Base-by-base conservation (phyloP, 192 early-diverging fungal genomes). In the Backusella australiensis region DNA sequence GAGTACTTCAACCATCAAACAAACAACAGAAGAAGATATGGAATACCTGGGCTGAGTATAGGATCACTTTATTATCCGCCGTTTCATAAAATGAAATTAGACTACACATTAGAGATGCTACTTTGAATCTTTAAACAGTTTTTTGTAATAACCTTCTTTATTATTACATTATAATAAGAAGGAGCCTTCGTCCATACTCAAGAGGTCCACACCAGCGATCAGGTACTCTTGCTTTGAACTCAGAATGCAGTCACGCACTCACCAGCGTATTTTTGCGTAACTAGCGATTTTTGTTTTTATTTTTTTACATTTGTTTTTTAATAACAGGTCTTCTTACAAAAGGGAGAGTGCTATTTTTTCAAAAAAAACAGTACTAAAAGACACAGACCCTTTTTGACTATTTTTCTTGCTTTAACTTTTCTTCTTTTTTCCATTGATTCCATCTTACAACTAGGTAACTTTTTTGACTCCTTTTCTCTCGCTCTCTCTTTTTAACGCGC, bases 401-500 rank as follows among this genome's bases (percentile, higher is more conserved):
- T 21, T n/a, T n/a, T 21, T 21, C 8, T 53, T 21, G 21, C n/a
- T 21, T 63, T 14, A 29, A 11, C 29, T 63, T 14, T 26, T 56
- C 38, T 39, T 39, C 38, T 63, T 12, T 26, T 63, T 63, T 63
- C 9, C 56, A 29, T 29, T 63, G 56, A 63, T 63, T 63, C 56
- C 56, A 63, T 63, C 56, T 63, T 63, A 63, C 7, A 63, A 29
- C 56, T 63, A 63, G 56, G 56, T 63, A 63, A 29, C 26, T 63
- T 63, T 3, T 8, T 63, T 8, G 3, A 12, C 26, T 63, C 12
- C 23, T 63, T 29, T 63, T 63, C 56, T 11, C 26, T 63, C 42
- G 12, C 15, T 26, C 26, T 63, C 42, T 44, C 14, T 9, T 63
- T 59, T 63, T 63, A 63, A 63, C 56, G 56, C 56, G 56, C 56